Evolutionary conservation across 495 filamentous ascomycete genomes (phyloP).

Genomic region (Neurospora africana): DNA sequence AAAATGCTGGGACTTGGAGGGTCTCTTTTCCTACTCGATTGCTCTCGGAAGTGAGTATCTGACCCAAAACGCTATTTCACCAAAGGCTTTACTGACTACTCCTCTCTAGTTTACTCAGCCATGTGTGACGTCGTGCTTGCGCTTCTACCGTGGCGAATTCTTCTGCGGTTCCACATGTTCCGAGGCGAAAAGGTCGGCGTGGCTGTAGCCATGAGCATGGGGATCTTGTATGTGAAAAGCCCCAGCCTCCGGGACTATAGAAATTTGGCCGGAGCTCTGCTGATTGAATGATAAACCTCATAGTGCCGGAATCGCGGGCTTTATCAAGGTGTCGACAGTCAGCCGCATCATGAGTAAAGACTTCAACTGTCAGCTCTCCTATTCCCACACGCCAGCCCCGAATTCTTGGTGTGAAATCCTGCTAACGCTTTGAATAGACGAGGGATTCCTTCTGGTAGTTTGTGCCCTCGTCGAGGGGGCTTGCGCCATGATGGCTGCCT

Average conservation of each 20-base stretch:
- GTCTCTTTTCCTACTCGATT: background rate
- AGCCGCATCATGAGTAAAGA: background rate
- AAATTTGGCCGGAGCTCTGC: background rate
- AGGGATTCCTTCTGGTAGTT: slow-evolving; percentile 19
- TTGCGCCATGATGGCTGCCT: slow-evolving; percentile 28
- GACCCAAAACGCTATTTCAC: background rate
- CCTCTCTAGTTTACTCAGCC: slow-evolving; percentile 15
- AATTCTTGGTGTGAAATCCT: background rate
- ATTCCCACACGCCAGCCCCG: background rate
- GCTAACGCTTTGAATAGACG: slow-evolving; percentile 10
- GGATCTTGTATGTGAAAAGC: slow-evolving; percentile 15
- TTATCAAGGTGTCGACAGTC: background rate
- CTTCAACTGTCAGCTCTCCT: background rate
- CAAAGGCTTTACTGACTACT: background rate
- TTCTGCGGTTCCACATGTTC: slow-evolving; percentile 19
- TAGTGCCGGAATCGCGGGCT: background rate
- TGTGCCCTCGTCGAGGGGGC: slow-evolving; percentile 25
- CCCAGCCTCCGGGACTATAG: background rate
- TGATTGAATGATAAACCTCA: background rate
- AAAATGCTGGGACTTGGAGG: background rate
- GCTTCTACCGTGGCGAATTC: slow-evolving; percentile 16
- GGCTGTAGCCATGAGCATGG: slow-evolving; percentile 21
- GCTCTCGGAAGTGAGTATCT: background rate
- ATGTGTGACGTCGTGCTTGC: slow-evolving; percentile 17
- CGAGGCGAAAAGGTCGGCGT: slow-evolving; percentile 21